These are phyloP conservation scores for Cyberlindnera subsufficiens DNA, from an alignment of 805 yeast genomes.

Conservation along the genomic window DNA sequence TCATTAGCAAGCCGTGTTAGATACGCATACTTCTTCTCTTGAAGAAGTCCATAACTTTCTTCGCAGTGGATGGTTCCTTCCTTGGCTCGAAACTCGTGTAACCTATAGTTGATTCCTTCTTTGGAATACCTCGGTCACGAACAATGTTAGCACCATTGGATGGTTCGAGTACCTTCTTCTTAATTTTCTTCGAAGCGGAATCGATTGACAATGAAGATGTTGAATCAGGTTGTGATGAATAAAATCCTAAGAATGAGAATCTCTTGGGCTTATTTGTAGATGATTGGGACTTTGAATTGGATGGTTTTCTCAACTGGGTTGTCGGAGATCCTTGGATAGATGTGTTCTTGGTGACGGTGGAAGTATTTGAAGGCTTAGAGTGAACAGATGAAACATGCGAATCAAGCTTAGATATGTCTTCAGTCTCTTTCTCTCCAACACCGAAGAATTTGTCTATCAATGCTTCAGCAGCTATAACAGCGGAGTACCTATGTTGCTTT, in stretches of 20 bases:
- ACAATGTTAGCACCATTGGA: conserved; percentile 19
- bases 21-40: conserved; percentile 51
- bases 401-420: background rate
- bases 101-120: conserved; percentile 12
- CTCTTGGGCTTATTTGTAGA: conserved; percentile 26
- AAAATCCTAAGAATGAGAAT: conserved; percentile 36
- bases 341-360: conserved; percentile 9
- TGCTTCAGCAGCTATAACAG: conserved; percentile 24
- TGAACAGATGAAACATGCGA: conserved; percentile 7
- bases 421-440: background rate
- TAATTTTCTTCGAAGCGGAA: conserved; percentile 2
- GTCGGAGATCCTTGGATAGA: conserved; percentile 1
- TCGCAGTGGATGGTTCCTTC: conserved; percentile 69
- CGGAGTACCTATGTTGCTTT: conserved; percentile 24
- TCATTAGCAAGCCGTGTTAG: background rate
- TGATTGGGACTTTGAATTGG: conserved; percentile 5
- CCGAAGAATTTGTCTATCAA: conserved; percentile 25
- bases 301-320: conserved; percentile 7
- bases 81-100: conserved; percentile 24
- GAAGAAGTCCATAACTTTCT: conserved; percentile 72
- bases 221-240: conserved; percentile 14
- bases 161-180: conserved; percentile 21
- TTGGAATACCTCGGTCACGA: conserved; percentile 9
- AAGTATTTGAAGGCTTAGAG: conserved; percentile 4
- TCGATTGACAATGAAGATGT: conserved; percentile 8